A percentile compares a stretch with the other conserved stretches of the same genome.
Evolutionary conservation across 257 asterid genomes (phyloP).

Genomic region (Plantago ovata): DNA sequence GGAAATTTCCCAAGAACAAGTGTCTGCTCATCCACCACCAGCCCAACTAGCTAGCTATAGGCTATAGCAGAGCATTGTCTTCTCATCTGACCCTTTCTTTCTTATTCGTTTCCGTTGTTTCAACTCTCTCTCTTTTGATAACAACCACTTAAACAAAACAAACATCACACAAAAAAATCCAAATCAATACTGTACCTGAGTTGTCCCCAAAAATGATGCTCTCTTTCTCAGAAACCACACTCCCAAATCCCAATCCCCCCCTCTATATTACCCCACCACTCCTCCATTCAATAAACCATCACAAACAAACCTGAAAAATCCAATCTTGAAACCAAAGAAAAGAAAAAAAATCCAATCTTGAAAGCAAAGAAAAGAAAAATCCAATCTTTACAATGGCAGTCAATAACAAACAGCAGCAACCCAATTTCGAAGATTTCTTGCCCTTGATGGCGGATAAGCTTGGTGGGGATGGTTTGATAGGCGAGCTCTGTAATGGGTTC

Average conservation of each 20-base stretch:
- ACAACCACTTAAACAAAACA: too few species aligned
- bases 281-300: conserved; percentile 3
- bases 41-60: too few species aligned
- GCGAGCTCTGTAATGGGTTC: conserved; percentile 45
- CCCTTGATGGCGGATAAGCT: conserved; percentile 54
- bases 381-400: conserved; percentile 25
- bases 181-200: conserved; percentile 20
- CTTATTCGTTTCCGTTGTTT: too few species aligned
- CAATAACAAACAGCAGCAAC: conserved; percentile 19
- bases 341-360: background rate
- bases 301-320: conserved; percentile 7
- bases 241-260: conserved; percentile 29
- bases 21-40: too few species aligned
- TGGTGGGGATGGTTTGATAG: conserved; percentile 48
- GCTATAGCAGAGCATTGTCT: too few species aligned
- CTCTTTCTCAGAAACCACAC: conserved; percentile 11
- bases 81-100: too few species aligned
- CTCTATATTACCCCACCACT: conserved; percentile 23
- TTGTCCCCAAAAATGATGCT: conserved; percentile 18
- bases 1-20: too few species aligned
- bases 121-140: too few species aligned
- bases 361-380: background rate
- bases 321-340: background rate
- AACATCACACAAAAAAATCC: background rate
- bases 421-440: conserved; percentile 44